Conservation (phyloP, 306 rosid genomes). For the Vigna angularis region DNA sequence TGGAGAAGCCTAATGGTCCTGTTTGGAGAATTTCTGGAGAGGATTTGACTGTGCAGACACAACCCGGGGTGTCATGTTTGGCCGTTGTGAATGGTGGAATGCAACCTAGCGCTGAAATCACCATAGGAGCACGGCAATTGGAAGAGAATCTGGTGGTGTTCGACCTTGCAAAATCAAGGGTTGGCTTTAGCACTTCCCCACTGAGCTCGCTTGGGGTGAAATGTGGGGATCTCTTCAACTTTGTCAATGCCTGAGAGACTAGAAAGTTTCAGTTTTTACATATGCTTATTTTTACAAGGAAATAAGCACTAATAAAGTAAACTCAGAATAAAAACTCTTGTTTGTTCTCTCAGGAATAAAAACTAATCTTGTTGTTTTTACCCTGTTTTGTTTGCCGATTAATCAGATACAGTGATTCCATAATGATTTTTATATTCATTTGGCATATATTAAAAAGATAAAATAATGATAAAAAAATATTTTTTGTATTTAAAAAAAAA, state of each 20-base stretch:
- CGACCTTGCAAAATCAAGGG: constrained; percentile 53
- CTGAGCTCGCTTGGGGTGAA: constrained; percentile 39
- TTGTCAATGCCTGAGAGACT: background rate
- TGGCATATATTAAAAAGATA: no score
- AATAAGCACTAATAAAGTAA: constrained; percentile 18
- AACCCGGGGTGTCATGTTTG: constrained; percentile 55
- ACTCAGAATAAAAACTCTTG: background rate
- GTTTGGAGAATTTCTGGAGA: constrained; percentile 57
- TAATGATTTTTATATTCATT: no score
- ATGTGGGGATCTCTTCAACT: constrained; percentile 55
- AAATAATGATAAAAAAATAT: no score
- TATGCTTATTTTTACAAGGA: constrained; percentile 20
- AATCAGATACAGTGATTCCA: no score
- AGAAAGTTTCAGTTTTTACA: background rate
- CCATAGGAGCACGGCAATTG: constrained; percentile 54
- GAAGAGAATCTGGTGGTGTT: constrained; percentile 53
- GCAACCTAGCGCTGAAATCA: constrained; percentile 43
- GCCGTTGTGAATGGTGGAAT: constrained; percentile 59
- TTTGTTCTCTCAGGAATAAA: background rate
- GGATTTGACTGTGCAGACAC: constrained; percentile 48
- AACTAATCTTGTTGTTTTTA: background rate
- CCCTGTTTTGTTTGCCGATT: no score
- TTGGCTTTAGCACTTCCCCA: constrained; percentile 53
- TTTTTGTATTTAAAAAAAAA: no score
- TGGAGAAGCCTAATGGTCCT: constrained; percentile 31